A percentile compares a stretch with the other conserved stretches of the same genome.
Evolutionary conservation across 2,329 filamentous ascomycete species (phyloP).

Genomic region (Alternaria conjuncta): DNA sequence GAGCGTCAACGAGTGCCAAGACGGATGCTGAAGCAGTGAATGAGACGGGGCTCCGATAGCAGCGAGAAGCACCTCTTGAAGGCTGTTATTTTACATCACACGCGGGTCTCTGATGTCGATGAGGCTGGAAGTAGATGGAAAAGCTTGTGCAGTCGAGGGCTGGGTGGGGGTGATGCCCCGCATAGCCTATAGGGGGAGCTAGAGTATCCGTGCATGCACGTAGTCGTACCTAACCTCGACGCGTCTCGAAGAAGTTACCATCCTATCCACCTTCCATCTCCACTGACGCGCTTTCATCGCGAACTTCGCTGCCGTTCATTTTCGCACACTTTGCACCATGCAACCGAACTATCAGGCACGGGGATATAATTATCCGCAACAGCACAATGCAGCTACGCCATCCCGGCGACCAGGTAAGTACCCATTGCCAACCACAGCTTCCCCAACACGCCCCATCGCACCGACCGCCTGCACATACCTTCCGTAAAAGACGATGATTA

Average conservation of each 20-base stretch:
- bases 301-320: conserved; percentile 31
- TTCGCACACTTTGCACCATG: conserved; percentile 44
- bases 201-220: conserved; percentile 31
- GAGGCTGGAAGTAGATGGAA: conserved; percentile 1
- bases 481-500: conserved; percentile 49
- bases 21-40: conserved; percentile 18
- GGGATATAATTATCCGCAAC: conserved; percentile 53
- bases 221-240: conserved; percentile 26
- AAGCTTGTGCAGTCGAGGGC: conserved; percentile 4
- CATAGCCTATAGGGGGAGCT: conserved; percentile 30
- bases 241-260: conserved; percentile 33
- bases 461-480: conserved; percentile 10
- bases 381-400: conserved; percentile 40
- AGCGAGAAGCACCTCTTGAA: conserved; percentile 4
- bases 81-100: neutral
- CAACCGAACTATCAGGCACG: conserved; percentile 51
- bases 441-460: conserved; percentile 20
- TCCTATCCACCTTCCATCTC: conserved; percentile 25
- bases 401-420: conserved; percentile 53
- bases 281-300: conserved; percentile 33
- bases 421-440: conserved; percentile 17
- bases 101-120: conserved; percentile 2
- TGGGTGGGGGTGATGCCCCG: conserved; percentile 33
- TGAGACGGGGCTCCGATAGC: neutral
- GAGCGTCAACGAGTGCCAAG: conserved; percentile 18